phyloP scores from a whole-genome alignment of 225 moss, liverwort and hornwort species.

The Antitrichia curtipendula region DNA sequence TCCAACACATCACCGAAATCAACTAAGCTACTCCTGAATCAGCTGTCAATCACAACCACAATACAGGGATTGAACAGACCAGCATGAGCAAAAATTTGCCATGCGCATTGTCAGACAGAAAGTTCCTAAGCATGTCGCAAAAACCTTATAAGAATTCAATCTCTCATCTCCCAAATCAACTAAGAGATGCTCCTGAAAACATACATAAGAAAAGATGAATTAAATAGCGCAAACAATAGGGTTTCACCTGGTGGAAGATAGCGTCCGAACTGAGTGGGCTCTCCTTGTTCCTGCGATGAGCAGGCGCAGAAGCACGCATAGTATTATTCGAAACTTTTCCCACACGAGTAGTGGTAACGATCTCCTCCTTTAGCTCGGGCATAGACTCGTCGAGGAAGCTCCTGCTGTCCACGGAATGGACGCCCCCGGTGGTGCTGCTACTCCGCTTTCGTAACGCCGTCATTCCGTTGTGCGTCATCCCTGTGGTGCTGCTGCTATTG shows the following conservation, averaged over 20 bases:
- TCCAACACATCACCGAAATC: neutral
- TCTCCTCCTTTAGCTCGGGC: neutral
- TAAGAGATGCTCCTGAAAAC: neutral
- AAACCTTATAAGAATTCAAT: neutral
- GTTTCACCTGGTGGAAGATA: constrained; percentile 67
- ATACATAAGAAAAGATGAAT: neutral
- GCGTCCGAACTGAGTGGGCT: constrained; percentile 95
- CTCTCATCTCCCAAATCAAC: neutral
- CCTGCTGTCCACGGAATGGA: neutral
- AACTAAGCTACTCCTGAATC: neutral
- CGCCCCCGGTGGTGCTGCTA: neutral
- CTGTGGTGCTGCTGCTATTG: neutral
- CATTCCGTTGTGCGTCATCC: neutral
- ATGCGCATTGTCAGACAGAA: neutral
- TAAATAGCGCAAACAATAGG: neutral
- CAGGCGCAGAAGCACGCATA: constrained; percentile 37
- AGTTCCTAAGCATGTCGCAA: neutral
- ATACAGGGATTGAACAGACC: neutral
- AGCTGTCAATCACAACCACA: neutral
- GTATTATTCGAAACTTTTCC: neutral
- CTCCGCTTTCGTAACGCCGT: neutral
- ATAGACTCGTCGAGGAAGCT: constrained; percentile 2
- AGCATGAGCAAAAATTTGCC: neutral
- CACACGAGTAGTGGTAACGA: neutral
- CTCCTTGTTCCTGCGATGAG: constrained; percentile 56